Base-by-base conservation (phyloP, 805 yeast species). In the Jamesozyma lodderae region DNA sequence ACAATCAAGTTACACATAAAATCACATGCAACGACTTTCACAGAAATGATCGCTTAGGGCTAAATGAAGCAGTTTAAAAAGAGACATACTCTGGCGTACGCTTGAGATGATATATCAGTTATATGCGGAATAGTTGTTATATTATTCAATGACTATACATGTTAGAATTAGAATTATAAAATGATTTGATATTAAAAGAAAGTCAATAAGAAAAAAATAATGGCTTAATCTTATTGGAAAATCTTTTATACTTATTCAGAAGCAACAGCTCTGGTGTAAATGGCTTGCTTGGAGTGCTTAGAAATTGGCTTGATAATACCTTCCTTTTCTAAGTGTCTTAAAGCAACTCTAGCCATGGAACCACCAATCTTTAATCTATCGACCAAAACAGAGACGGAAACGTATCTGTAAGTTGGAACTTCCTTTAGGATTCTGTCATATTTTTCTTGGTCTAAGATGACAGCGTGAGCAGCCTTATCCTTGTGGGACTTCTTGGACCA, bases 401-500 rank as follows among this genome's bases (percentile, higher is more conserved):
- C 94, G 69, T 77, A 87, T 81, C 90, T 90, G 92, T 81, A 92
- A 61, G 96, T 86, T 75, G 96, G 96, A 48, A 88, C 96, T 67
- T 92, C 99, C 84, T 92, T 92, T 75, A 87, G 70, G 75, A 92
- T 84, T 79, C 96, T 86, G 94, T 92, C 98, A 77, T 82, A 90
- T 70, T 90, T 85, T 60, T 92, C 94, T 78, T 92, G 96, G 73
- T 92, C 99, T 64, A 92, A 77, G 70, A 84, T 75, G 64, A 92
- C 88, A 67, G 87, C 80, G 80, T 92, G 98, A 71, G 85, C 90
- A 63, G 98, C 97, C 94, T 84, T 90, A 76, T 92, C 99, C 88
- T 94, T 92, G 72, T 87, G 95, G 81, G 94, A 87, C 74, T 96
- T 96, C 81, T 90, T 88, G 83, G 94, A 84, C 98, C 97, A 92